phyloP scores from a whole-genome alignment of 306 rosid genomes.

The Oxytropis ochrocephala region DNA sequence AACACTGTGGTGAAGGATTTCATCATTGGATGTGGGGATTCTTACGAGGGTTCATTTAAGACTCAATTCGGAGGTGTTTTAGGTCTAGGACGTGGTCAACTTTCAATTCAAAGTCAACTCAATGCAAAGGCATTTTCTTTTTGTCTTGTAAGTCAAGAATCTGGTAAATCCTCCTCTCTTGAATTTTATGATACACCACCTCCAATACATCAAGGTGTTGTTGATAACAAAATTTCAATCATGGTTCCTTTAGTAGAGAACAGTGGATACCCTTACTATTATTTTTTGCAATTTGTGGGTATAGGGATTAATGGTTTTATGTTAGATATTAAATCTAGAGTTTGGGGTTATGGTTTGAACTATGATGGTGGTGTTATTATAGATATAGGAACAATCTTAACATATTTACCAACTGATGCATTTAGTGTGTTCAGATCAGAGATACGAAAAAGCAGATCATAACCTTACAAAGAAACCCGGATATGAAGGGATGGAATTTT shows the following conservation, averaged over 20 bases:
- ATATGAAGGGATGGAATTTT: constrained; percentile 24
- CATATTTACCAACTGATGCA: constrained; percentile 29
- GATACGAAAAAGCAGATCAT: not conserved
- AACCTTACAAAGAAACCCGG: not conserved
- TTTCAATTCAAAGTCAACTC: constrained; percentile 37
- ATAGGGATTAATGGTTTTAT: constrained; percentile 31
- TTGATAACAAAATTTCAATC: not conserved
- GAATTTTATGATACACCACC: constrained; percentile 21
- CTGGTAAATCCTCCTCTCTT: constrained; percentile 9
- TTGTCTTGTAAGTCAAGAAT: constrained; percentile 4
- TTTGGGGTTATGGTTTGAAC: constrained; percentile 45
- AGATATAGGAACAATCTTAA: constrained; percentile 10
- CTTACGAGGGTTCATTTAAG: constrained; percentile 19
- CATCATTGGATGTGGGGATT: constrained; percentile 30
- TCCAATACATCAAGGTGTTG: not conserved
- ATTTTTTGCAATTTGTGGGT: constrained; percentile 36
- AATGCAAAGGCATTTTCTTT: constrained; percentile 31
- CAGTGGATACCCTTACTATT: constrained; percentile 24
- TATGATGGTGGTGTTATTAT: constrained; percentile 36
- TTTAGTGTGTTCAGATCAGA: constrained; percentile 19
- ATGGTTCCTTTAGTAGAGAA: constrained; percentile 20
- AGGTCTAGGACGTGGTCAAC: constrained; percentile 35
- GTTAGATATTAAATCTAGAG: constrained; percentile 30
- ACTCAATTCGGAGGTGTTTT: constrained; percentile 24
- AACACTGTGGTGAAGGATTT: not conserved